These are phyloP conservation scores for Pseudogymnoascus sp. DNA, from an alignment of 2,329 filamentous ascomycete species.

Conservation along the genomic window DNA sequence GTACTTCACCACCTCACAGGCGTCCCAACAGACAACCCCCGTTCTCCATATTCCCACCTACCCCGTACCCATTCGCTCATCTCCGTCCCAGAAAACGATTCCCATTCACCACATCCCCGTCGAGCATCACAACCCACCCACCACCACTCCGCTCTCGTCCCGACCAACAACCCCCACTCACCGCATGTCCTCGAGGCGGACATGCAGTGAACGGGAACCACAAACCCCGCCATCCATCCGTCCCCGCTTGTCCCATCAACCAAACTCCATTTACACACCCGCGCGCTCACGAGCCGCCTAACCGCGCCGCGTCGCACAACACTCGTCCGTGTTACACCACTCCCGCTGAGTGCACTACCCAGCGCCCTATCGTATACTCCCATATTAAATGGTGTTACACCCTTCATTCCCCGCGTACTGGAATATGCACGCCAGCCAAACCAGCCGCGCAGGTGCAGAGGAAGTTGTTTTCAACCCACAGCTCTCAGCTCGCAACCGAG, in stretches of 20 bases:
- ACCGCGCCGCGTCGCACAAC: background rate
- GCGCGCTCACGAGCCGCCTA: background rate
- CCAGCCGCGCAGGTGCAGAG: background rate
- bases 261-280: background rate
- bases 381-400: too few relatives aligned
- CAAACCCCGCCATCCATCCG: too few relatives aligned
- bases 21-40: background rate
- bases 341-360: background rate
- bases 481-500: too few relatives aligned
- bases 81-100: too few relatives aligned
- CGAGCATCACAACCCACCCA: too few relatives aligned
- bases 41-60: background rate
- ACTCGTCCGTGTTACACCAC: background rate
- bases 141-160: too few relatives aligned
- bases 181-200: too few relatives aligned
- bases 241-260: background rate
- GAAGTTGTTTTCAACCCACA: background rate
- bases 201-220: background rate
- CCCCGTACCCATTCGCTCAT: background rate
- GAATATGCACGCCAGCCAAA: background rate
- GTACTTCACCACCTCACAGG: background rate
- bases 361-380: too few relatives aligned
- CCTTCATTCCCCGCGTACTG: background rate
- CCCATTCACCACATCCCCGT: too few relatives aligned
- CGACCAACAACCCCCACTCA: background rate